Percentiles rank a stretch among this genome's conserved stretches.
Evolutionary conservation across 768 basidiomycete species (phyloP).

Genomic region (Xerocomus potaroensis): DNA sequence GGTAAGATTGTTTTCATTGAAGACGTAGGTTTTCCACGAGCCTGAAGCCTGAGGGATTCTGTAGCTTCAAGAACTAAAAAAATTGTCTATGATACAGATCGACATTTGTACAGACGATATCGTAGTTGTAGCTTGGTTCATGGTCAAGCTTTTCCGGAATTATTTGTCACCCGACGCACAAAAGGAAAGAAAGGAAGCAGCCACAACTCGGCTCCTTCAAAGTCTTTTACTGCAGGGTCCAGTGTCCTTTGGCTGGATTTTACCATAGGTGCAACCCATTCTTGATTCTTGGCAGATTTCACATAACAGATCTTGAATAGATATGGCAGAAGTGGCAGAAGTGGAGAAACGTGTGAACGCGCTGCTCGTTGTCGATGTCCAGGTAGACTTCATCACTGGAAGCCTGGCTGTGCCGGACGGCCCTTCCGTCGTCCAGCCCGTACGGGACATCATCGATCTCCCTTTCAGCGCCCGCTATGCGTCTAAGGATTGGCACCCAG

Average conservation of each 20-base stretch:
- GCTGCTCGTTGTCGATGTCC: conserved; percentile 72
- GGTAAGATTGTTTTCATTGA: too few species aligned
- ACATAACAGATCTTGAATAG: background rate
- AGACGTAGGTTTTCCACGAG: too few species aligned
- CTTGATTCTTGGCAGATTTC: background rate
- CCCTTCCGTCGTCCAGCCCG: conserved; percentile 48
- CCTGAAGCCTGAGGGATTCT: too few species aligned
- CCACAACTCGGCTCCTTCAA: too few species aligned
- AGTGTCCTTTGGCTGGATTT: background rate
- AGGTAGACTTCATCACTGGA: conserved; percentile 79
- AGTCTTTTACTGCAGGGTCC: background rate
- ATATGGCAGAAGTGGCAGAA: conserved; percentile 19
- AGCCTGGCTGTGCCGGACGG: conserved; percentile 67
- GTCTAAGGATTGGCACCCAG: conserved; percentile 58
- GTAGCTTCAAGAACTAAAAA: too few species aligned
- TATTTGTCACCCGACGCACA: too few species aligned
- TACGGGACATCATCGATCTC: conserved; percentile 55
- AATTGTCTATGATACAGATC: too few species aligned
- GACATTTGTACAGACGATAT: too few species aligned
- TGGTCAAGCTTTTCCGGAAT: too few species aligned
- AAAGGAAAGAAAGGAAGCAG: too few species aligned
- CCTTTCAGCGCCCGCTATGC: conserved; percentile 51
- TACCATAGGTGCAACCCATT: background rate
- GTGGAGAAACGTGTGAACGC: conserved; percentile 32
- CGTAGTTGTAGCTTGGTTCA: too few species aligned